Evolutionary conservation across 805 yeast genomes (phyloP).

Genomic region (Saturnispora sanitii): DNA sequence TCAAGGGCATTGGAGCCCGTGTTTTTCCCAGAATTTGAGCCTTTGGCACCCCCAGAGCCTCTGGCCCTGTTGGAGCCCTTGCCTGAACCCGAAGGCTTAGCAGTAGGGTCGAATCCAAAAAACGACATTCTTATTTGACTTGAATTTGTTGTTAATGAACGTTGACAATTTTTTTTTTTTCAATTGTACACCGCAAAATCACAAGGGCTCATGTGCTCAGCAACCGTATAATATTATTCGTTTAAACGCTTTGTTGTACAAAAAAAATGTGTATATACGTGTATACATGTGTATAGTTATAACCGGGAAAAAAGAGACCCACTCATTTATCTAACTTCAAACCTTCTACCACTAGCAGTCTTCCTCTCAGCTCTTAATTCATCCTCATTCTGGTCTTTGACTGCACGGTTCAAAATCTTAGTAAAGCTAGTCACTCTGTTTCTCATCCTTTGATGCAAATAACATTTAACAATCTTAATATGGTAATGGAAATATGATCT

Average conservation of each 20-base stretch:
- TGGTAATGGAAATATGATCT: slow-evolving; percentile 98
- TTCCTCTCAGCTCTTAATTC: slow-evolving; percentile 42
- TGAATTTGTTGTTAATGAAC: too few species aligned
- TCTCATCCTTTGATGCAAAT: slow-evolving; percentile 97
- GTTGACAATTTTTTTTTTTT: too few species aligned
- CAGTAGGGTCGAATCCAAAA: slow-evolving; percentile 52
- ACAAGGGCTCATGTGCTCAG: background rate
- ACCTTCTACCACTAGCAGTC: slow-evolving; percentile 66
- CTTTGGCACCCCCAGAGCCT: too few species aligned
- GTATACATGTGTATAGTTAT: too few species aligned
- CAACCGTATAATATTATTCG: too few species aligned
- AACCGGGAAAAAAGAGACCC: background rate
- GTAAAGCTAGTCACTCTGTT: slow-evolving; percentile 87
- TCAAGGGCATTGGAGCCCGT: too few species aligned
- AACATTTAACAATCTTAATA: slow-evolving; percentile 96
- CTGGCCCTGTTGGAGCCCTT: too few species aligned
- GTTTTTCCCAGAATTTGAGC: too few species aligned
- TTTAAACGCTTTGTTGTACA: too few species aligned
- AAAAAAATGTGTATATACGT: too few species aligned
- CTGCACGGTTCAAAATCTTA: slow-evolving; percentile 93
- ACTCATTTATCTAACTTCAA: slow-evolving; percentile 29
- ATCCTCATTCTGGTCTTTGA: slow-evolving; percentile 79
- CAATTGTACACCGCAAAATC: background rate
- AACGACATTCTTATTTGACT: slow-evolving; percentile 43
- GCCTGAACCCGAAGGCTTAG: slow-evolving; percentile 18